Conservation (phyloP, 2,329 filamentous ascomycete genomes). For the Emergomyces pasteurianus region DNA sequence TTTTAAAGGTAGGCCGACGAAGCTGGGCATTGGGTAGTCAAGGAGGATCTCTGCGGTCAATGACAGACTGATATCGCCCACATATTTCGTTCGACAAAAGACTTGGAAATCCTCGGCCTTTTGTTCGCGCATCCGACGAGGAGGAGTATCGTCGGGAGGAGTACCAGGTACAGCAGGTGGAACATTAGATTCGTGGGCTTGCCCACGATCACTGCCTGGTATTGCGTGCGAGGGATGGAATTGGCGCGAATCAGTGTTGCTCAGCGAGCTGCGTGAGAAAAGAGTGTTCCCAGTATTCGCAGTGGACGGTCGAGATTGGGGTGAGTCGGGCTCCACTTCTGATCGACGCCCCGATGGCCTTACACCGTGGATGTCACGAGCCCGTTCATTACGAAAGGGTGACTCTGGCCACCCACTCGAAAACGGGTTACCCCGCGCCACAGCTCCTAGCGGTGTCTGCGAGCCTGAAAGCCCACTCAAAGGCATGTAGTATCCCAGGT, state of each 20-base stretch:
- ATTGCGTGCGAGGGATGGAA: slow-evolving; percentile 14
- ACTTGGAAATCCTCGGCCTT: slow-evolving; percentile 82
- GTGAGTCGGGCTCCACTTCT: slow-evolving; percentile 23
- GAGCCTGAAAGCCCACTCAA: slow-evolving; percentile 37
- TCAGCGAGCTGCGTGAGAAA: slow-evolving; percentile 15
- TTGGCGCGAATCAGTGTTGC: slow-evolving; percentile 17
- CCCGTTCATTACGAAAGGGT: slow-evolving; percentile 25
- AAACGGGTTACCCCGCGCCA: slow-evolving; percentile 28
- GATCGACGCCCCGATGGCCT: slow-evolving; percentile 14
- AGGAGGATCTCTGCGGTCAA: slow-evolving; percentile 90
- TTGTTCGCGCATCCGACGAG: slow-evolving; percentile 54
- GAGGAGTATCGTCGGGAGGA: slow-evolving; percentile 16
- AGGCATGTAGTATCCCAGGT: slow-evolving; percentile 34
- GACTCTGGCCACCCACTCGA: slow-evolving; percentile 16
- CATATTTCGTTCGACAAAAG: slow-evolving; percentile 80
- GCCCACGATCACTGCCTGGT: slow-evolving; percentile 7
- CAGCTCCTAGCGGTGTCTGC: slow-evolving; percentile 37
- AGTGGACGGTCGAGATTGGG: slow-evolving; percentile 33
- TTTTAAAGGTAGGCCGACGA: slow-evolving; percentile 88
- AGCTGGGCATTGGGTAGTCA: slow-evolving; percentile 97
- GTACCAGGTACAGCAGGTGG: background rate
- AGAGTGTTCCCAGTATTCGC: slow-evolving; percentile 31
- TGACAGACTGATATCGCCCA: slow-evolving; percentile 74
- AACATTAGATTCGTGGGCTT: background rate
- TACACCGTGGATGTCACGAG: background rate